phyloP scores from a whole-genome alignment of 176 grass and related monocot genomes.

The Oryza longistaminata region DNA sequence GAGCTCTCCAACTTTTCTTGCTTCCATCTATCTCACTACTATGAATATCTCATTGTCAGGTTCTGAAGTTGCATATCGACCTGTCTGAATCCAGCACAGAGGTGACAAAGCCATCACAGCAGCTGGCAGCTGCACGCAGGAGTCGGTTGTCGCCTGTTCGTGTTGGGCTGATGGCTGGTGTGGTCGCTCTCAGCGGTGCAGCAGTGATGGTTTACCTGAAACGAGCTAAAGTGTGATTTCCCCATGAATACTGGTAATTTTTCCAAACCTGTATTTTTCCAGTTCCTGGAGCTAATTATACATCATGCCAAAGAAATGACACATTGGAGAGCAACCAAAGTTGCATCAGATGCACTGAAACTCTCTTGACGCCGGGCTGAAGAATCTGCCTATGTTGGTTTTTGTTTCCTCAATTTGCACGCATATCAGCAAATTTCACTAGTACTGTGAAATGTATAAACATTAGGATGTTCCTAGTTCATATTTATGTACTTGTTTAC shows the following conservation, averaged over 20 bases:
- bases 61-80: conserved; percentile 83
- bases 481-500: conserved; percentile 16
- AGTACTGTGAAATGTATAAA: conserved; percentile 19
- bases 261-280: neutral
- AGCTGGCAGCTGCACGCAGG: conserved; percentile 38
- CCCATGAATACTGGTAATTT: conserved; percentile 14
- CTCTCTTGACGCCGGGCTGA: conserved; percentile 5
- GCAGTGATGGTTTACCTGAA: conserved; percentile 80
- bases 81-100: conserved; percentile 34
- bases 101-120: conserved; percentile 33
- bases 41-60: conserved; percentile 42
- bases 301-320: conserved; percentile 12
- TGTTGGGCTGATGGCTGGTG: conserved; percentile 58
- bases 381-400: conserved; percentile 19
- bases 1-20: conserved; percentile 21
- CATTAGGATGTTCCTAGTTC: neutral
- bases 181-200: conserved; percentile 52
- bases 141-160: conserved; percentile 36
- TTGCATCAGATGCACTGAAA: conserved; percentile 4
- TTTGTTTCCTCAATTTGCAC: neutral
- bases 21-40: conserved; percentile 25
- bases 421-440: neutral
- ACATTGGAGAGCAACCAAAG: neutral
- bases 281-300: conserved; percentile 14
- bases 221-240: conserved; percentile 72